These are phyloP conservation scores for Asterionellopsis glacialis DNA, from an alignment of 108 stramenopile species.

Conservation along the genomic window DNA sequence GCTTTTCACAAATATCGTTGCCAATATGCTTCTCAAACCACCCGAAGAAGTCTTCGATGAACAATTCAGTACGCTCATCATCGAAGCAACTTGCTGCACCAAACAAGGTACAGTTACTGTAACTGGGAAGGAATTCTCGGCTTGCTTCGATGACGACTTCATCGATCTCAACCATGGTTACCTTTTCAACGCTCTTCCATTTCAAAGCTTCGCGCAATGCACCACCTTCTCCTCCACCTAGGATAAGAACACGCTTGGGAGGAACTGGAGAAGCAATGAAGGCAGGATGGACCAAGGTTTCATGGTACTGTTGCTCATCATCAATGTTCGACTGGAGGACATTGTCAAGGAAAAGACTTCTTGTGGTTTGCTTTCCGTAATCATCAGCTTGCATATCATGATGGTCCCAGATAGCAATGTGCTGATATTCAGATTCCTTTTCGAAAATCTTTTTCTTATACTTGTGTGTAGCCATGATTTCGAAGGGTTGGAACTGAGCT, in stretches of 20 bases:
- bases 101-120: constrained; percentile 46
- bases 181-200: constrained; percentile 68
- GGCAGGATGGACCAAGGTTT: constrained; percentile 90
- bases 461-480: constrained; percentile 14
- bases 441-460: constrained; percentile 36
- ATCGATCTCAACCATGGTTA: constrained; percentile 80
- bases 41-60: constrained; percentile 43
- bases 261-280: constrained; percentile 81
- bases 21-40: constrained; percentile 44
- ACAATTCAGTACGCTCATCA: constrained; percentile 32
- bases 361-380: constrained; percentile 50
- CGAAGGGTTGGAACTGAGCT: constrained; percentile 26
- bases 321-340: constrained; percentile 52
- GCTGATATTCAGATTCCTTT: constrained; percentile 34
- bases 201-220: constrained; percentile 90
- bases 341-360: constrained; percentile 58
- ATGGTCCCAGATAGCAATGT: constrained; percentile 84
- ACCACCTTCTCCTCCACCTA: constrained; percentile 93
- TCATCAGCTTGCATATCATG: constrained; percentile 62
- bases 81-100: constrained; percentile 54
- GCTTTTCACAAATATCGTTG: not conserved
- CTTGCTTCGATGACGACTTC: constrained; percentile 52
- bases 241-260: constrained; percentile 86
- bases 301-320: constrained; percentile 87
- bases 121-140: constrained; percentile 47